phyloP scores from a whole-genome alignment of 176 grass and related monocot genomes.

The Bonia amplexicaulis region DNA sequence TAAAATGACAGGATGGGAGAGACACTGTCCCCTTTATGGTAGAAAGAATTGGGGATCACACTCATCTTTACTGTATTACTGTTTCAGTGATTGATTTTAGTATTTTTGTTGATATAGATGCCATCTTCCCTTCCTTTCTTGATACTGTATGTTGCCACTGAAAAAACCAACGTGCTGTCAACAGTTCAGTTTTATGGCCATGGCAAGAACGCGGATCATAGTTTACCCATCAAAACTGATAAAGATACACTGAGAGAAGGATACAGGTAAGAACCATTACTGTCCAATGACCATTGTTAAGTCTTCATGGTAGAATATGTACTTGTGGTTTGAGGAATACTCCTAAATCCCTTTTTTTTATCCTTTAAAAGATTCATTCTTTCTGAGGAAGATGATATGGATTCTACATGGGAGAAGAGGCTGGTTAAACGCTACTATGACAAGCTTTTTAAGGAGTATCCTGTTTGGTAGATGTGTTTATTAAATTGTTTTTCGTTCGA shows the following conservation, averaged over 20 bases:
- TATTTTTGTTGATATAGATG: not conserved
- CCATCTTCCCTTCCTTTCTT: not conserved
- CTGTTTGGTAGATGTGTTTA: constrained; percentile 28
- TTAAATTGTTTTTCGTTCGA: not conserved
- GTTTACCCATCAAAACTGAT: constrained; percentile 70
- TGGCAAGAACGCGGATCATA: constrained; percentile 30
- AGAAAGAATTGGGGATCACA: constrained; percentile 25
- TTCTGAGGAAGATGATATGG: constrained; percentile 85
- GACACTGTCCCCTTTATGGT: not conserved
- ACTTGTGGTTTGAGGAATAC: not conserved
- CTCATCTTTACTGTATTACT: constrained; percentile 3
- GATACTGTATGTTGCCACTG: constrained; percentile 4
- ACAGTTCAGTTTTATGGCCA: constrained; percentile 88
- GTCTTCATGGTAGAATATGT: constrained; percentile 5
- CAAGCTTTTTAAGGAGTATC: constrained; percentile 99
- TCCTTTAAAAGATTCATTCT: constrained; percentile 65
- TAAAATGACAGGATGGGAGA: not conserved
- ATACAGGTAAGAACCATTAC: constrained; percentile 51
- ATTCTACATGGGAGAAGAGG: constrained; percentile 90
- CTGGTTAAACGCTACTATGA: constrained; percentile 88
- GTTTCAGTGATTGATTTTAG: not conserved
- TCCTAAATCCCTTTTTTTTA: not conserved
- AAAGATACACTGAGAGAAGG: constrained; percentile 87
- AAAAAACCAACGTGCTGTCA: not conserved
- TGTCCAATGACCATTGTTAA: not conserved